A percentile compares a stretch with the other conserved stretches of the same genome.
Evolutionary conservation across 306 rosid genomes (phyloP).

Genomic region (Lathyrus sativus): DNA sequence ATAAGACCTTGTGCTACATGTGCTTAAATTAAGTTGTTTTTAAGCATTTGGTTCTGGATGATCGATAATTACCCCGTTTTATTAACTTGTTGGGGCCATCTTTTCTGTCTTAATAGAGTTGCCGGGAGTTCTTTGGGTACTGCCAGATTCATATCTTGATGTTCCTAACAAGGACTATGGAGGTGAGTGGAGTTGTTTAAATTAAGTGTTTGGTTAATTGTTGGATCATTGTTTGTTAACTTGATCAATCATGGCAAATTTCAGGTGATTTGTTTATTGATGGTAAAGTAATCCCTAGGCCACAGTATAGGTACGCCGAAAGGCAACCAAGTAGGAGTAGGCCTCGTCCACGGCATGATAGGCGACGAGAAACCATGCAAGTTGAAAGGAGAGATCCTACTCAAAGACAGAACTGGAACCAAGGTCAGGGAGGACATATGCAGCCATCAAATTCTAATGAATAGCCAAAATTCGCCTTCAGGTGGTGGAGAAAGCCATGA

Average conservation of each 20-base stretch:
- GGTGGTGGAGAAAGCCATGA: constrained; percentile 39
- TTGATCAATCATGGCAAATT: constrained; percentile 15
- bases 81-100: constrained; percentile 8
- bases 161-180: constrained; percentile 94
- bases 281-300: constrained; percentile 87
- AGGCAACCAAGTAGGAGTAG: constrained; percentile 59
- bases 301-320: constrained; percentile 73
- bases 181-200: constrained; percentile 52
- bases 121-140: constrained; percentile 89
- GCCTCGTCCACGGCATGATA: constrained; percentile 82
- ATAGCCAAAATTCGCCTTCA: constrained; percentile 36
- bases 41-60: not conserved
- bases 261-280: constrained; percentile 84
- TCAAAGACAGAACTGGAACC: constrained; percentile 54
- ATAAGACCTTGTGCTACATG: not conserved
- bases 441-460: constrained; percentile 43
- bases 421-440: constrained; percentile 47
- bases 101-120: constrained; percentile 48
- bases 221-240: constrained; percentile 26
- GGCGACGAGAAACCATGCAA: constrained; percentile 69
- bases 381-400: constrained; percentile 57
- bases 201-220: constrained; percentile 6
- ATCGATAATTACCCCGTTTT: not conserved
- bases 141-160: constrained; percentile 93
- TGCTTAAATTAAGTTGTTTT: not conserved